Base-by-base conservation (phyloP, 2,329 filamentous ascomycete species). In the Phaeosphaeria sp. region DNA sequence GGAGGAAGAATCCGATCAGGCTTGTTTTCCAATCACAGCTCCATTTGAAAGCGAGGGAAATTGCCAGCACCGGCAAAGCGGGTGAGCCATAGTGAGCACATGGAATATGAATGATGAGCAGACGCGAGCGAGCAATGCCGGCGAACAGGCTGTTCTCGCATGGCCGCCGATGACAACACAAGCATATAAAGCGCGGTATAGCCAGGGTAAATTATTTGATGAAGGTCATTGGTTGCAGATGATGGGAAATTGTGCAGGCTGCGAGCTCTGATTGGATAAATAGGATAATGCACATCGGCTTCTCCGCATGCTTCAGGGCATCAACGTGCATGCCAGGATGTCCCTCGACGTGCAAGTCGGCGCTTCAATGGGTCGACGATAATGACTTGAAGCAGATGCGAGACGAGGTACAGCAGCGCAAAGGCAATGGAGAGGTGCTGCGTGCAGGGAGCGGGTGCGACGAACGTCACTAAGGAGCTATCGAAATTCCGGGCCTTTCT, bases 401-500 rank as follows among this genome's bases (percentile, higher is more conserved):
- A 13, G 15, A 36, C 30, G 11, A 36, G 15, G 30, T 36, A 36
- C 6, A 21, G 40, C 40, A 20, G 40, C 40, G n/a, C 20, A 15
- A 18, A 43, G 20, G 40, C 40, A 43, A 43, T 36, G 51, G 53
- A 24, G 27, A 21, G 20, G 3, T 20, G 40, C 40, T 43, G 2
- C 22, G 45, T 15, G 18, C 3, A 21, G 25, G 9, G 25, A 18
- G 39, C 8, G 17, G 33, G 24, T 36, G 44, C 33, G 22, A 48
- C 58, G 53, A 62, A 17, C 61, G 62, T 64, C 62, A 64, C 60
- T 50, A 24, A 15, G 44, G 53, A 60, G 57, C 59, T 63, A 63
- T 57, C 47, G 58, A 51, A 46, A 47, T 60, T 64, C 49, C 25
- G 48, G 44, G 48, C 30, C 33, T 45, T 56, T 8, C 56, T 61